These are phyloP conservation scores for Arachis monticola DNA, from an alignment of 331 rosid species.

Conservation along the genomic window DNA sequence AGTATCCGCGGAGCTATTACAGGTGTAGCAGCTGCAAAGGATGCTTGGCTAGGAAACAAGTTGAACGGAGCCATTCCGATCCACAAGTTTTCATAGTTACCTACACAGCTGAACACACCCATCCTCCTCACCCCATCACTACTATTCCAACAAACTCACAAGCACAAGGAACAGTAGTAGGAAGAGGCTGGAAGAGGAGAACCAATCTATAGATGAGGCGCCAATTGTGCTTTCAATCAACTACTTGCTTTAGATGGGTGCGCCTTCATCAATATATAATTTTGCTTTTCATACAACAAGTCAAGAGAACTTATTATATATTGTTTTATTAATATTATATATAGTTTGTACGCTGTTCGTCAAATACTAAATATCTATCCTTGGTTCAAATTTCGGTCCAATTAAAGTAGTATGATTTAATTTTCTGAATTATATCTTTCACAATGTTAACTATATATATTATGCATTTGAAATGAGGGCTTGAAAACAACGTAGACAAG, in stretches of 20 bases:
- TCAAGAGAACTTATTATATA: too few relatives aligned
- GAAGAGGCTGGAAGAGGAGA: slow-evolving; percentile 51
- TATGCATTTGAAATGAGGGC: too few relatives aligned
- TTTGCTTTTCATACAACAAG: background rate
- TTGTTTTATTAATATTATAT: too few relatives aligned
- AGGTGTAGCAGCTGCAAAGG: slow-evolving; percentile 80
- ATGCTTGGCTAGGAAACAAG: slow-evolving; percentile 74
- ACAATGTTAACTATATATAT: too few relatives aligned
- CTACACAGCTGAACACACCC: slow-evolving; percentile 74
- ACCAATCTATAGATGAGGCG: slow-evolving; percentile 30
- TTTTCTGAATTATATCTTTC: too few relatives aligned
- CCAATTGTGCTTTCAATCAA: slow-evolving; percentile 28
- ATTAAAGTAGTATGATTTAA: too few relatives aligned
- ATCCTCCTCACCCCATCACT: slow-evolving; percentile 52
- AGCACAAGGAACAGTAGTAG: slow-evolving; percentile 18
- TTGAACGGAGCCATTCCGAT: slow-evolving; percentile 62
- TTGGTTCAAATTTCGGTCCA: too few relatives aligned
- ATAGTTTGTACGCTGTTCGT: too few relatives aligned
- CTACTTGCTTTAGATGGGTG: slow-evolving; percentile 35
- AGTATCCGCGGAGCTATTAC: slow-evolving; percentile 82
- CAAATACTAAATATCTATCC: too few relatives aligned
- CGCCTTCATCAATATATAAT: slow-evolving; percentile 22
- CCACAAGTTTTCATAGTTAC: slow-evolving; percentile 61
- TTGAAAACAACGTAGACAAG: background rate
- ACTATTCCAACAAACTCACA: slow-evolving; percentile 50